Base-by-base conservation (phyloP, 306 rosid species). In the Prunus fruticosa region DNA sequence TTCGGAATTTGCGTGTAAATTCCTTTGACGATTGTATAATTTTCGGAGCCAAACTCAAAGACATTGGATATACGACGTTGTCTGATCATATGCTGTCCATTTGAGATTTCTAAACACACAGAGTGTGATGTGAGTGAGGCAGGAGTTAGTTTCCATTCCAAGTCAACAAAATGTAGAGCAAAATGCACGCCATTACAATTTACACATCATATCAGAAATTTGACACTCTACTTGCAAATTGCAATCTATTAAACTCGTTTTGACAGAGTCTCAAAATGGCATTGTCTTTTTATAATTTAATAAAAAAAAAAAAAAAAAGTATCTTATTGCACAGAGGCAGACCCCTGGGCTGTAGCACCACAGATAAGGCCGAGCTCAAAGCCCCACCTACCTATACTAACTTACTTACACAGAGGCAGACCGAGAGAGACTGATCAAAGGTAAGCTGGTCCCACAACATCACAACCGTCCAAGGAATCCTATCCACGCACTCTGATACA, bases 301-400 rank as follows among this genome's bases (percentile, higher is more conserved):
- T 23, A 25, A 23, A 23, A 23, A 23, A 25, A 25, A 32, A 4
- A 4, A 32, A 32, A 4, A 4, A 32, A 30, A 30, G 38, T 32
- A 32, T 32, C 38, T 32, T 32, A 32, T 32, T 25, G 27, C 27
- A 25, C 27, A 25, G 27, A 25, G 27, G 27, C 27, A 25, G 27
- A 25, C 43, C 43, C 43, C 43, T 6, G 43, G 43, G 43, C 43
- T 71, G 38, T 28, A 5, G 43, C n/a, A 53, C 79, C 75, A 50
- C 47, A 5, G 10, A 65, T 3, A 38, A 34, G 57, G 28, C 68
- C 62, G 43, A 52, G 18, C 49, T 63, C 34, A 75, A 60, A 38
- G 19, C 74, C 58, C 45, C 63, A 67, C 80, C 78, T 76, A 81
- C 82, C 79, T 81, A 80, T 57, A 80, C 88, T 82, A 80, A 81